phyloP scores from a whole-genome alignment of 306 rosid species.

The Crotalaria pallida region DNA sequence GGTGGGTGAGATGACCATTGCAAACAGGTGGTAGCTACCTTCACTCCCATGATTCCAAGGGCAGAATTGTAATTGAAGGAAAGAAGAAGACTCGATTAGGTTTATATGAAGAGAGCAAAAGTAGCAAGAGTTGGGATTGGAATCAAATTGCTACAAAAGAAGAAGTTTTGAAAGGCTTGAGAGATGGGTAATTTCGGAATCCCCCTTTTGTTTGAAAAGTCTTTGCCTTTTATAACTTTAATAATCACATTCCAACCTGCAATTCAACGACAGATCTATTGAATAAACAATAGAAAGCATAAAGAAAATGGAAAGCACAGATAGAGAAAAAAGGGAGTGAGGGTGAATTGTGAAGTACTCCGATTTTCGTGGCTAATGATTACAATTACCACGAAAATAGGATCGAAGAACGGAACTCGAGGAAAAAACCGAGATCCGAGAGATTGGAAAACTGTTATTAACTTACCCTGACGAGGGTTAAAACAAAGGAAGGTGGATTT shows the following conservation, averaged over 20 bases:
- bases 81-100: no score
- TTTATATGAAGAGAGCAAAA: neutral
- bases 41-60: conserved; percentile 39
- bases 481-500: neutral
- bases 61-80: neutral
- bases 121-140: neutral
- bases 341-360: neutral
- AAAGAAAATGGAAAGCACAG: neutral
- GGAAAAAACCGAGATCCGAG: conserved; percentile 23
- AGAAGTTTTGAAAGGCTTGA: neutral
- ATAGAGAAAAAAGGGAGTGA: neutral
- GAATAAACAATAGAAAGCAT: neutral
- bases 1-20: conserved; percentile 55
- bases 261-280: conserved; percentile 1
- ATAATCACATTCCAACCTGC: conserved; percentile 27
- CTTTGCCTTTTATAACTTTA: conserved; percentile 1
- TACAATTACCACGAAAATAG: conserved; percentile 21
- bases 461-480: neutral
- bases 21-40: conserved; percentile 51
- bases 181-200: neutral
- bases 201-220: neutral
- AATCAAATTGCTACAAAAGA: neutral
- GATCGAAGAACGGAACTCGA: conserved; percentile 17
- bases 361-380: conserved; percentile 9
- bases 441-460: neutral